Evolutionary conservation across 2,329 filamentous ascomycete species (phyloP).

Genomic region (Phyllosticta paracitricarpa): DNA sequence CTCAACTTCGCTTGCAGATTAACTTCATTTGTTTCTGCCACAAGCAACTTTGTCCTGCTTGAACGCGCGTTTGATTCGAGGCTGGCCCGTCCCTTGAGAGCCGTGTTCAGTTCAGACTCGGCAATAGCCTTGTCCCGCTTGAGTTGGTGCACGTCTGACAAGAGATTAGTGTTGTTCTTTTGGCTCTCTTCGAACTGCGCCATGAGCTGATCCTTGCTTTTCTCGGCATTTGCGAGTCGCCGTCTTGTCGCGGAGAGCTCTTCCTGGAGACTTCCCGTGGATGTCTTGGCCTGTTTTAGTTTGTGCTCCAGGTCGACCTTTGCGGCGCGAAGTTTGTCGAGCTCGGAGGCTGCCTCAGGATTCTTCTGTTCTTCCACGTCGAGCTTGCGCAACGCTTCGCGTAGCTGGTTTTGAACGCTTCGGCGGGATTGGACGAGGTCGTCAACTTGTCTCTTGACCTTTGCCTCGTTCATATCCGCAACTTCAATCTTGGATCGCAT

Average conservation of each 20-base stretch:
- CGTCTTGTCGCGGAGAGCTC: conserved; percentile 16
- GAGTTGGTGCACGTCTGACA: conserved; percentile 14
- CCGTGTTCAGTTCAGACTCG: conserved; percentile 13
- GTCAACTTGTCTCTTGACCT: conserved; percentile 13
- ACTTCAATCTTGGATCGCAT: conserved; percentile 16
- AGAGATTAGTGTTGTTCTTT: conserved; percentile 14
- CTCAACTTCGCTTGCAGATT: conserved; percentile 15
- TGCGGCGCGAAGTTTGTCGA: conserved; percentile 15
- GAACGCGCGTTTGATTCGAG: conserved; percentile 17
- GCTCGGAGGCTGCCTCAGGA: conserved; percentile 13
- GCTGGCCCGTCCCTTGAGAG: conserved; percentile 14
- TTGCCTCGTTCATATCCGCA: conserved; percentile 15
- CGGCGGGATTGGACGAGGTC: conserved; percentile 5
- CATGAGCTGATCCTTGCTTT: conserved; percentile 15
- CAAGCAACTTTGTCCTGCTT: conserved; percentile 17
- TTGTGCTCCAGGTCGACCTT: conserved; percentile 18
- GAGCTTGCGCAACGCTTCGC: conserved; percentile 4
- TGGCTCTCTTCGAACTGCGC: conserved; percentile 17
- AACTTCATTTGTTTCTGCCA: conserved; percentile 17
- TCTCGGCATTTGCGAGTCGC: conserved; percentile 19
- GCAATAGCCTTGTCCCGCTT: conserved; percentile 13
- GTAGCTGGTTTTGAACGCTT: conserved; percentile 9
- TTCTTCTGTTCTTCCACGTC: conserved; percentile 7
- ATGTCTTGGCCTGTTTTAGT: conserved; percentile 15
- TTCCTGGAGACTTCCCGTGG: conserved; percentile 15